Evolutionary conservation across 768 basidiomycete species (phyloP), one percentile per base, ranked within the genome.

Genomic region (Leccinum sublutescens): DNA sequence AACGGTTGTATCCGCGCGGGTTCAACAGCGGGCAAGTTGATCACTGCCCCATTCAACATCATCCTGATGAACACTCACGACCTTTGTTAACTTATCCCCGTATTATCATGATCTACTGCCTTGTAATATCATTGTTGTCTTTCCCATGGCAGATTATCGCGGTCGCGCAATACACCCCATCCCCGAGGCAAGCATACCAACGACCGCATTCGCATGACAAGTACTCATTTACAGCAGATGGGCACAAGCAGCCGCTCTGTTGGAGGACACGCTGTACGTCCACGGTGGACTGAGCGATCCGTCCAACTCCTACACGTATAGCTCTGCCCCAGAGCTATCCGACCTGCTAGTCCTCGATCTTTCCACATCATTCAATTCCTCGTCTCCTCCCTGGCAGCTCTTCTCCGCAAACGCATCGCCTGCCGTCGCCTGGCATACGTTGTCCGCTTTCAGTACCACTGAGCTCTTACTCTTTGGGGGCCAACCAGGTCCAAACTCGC

Each of bases 281-380:
- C 86, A 90, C 59, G 94, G 93, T 38, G 94, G 94, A 51, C 86
- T 91, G 70, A 87, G 85, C 43, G 91, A 93, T 72, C 78, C 80
- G 34, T 82, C 72, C 72, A 87, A 88, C 70, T 68, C 79, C 15
- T 91, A 80, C 68, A 82, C 85, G 3, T 96, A 95, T 72, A 80
- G 81, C 33, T 82, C 86, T 19, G 92, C 92, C 25, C 88, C 88
- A 57, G 86, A 84, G 64, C 82, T 75, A 61, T 83, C 86, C 70
- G 89, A 94, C 64, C 69, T 92, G 19, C 77, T 95, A 25, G 78
- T 77, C 33, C 82, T 94, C n/a, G 78, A 88, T 47, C 81, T 93
- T 15, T 78, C 82, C 2, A 67, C 74, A 8, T 68, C 83, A 2
- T 95, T 93, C 67, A 62, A 79, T 48, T 68, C 79, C n/a, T 77